A percentile compares a stretch with the other conserved stretches of the same genome.
Conservation (phyloP, 2,329 filamentous ascomycete species). For the Ophiostoma triangulosporum region DNA sequence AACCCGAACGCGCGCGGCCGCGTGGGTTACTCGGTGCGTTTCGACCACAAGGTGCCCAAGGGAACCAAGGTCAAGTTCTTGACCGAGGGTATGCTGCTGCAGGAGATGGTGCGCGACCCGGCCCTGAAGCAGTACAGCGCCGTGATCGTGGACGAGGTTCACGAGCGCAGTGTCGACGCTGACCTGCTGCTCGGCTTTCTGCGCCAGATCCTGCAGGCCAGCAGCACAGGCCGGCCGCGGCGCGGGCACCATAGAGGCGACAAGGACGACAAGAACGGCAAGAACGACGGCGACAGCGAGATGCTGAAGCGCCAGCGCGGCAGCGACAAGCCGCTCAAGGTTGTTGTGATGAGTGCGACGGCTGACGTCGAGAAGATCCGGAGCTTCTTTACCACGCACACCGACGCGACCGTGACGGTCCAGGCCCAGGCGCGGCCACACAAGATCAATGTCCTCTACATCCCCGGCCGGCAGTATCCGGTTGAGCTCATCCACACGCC, state of each 20-base stretch:
- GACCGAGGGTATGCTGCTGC: conserved; percentile 90
- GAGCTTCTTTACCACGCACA: conserved; percentile 50
- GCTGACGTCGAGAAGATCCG: conserved; percentile 71
- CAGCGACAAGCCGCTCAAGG: conserved; percentile 60
- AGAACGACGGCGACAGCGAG: neutral
- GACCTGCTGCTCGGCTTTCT: conserved; percentile 84
- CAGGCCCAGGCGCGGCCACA: neutral
- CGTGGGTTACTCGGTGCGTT: conserved; percentile 90
- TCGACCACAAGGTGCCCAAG: conserved; percentile 73
- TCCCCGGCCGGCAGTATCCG: conserved; percentile 77
- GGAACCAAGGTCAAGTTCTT: conserved; percentile 85
- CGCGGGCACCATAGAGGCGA: too few relatives aligned
- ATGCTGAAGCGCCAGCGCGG: conserved; percentile 32
- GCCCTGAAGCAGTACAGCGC: conserved; percentile 74
- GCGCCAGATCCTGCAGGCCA: conserved; percentile 44
- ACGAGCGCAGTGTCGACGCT: conserved; percentile 89
- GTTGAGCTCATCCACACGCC: conserved; percentile 67
- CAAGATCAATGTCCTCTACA: conserved; percentile 40
- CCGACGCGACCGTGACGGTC: neutral
- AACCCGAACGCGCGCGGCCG: conserved; percentile 28
- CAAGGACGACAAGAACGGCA: neutral
- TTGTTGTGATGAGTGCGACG: conserved; percentile 95
- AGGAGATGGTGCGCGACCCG: conserved; percentile 82
- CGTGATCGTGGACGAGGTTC: conserved; percentile 89
- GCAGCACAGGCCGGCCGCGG: neutral